Evolutionary conservation across 2,329 filamentous ascomycete species (phyloP).

Genomic region (Arthroderma sp.): DNA sequence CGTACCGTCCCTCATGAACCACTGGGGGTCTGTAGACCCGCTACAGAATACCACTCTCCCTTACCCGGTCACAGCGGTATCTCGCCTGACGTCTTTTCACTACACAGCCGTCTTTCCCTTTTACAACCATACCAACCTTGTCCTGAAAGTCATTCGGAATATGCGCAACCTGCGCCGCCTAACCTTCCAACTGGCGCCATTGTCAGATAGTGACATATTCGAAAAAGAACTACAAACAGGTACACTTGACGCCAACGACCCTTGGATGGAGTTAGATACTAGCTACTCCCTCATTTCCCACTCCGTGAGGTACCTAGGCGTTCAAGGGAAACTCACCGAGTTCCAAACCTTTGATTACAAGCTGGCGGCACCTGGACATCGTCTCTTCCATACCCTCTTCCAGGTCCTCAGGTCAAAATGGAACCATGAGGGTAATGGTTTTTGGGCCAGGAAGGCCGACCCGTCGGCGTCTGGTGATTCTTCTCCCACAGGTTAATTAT

Average conservation of each 20-base stretch:
- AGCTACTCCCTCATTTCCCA: constrained; percentile 36
- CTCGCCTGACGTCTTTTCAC: constrained; percentile 29
- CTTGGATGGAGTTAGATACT: constrained; percentile 43
- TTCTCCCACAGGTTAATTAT: too few species aligned
- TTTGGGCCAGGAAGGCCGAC: constrained; percentile 14
- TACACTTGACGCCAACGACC: constrained; percentile 29
- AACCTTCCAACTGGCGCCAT: constrained; percentile 41
- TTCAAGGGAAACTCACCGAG: constrained; percentile 11
- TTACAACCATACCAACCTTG: constrained; percentile 42
- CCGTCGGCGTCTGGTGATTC: neutral
- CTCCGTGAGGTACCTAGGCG: constrained; percentile 18
- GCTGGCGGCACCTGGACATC: constrained; percentile 17
- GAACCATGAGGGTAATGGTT: constrained; percentile 19
- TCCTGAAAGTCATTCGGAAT: constrained; percentile 31
- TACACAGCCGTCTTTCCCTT: constrained; percentile 59
- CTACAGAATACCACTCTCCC: constrained; percentile 11
- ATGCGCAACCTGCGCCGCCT: constrained; percentile 41
- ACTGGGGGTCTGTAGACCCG: constrained; percentile 22
- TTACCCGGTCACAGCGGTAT: constrained; percentile 35
- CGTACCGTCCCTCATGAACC: constrained; percentile 48
- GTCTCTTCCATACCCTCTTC: constrained; percentile 16
- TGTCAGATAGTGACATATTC: constrained; percentile 21
- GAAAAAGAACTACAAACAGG: constrained; percentile 25
- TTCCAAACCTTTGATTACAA: constrained; percentile 22
- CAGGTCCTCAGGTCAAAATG: constrained; percentile 17